Evolutionary conservation across 2,329 filamentous ascomycete species (phyloP).

Genomic region (Penicillium brasilianum): DNA sequence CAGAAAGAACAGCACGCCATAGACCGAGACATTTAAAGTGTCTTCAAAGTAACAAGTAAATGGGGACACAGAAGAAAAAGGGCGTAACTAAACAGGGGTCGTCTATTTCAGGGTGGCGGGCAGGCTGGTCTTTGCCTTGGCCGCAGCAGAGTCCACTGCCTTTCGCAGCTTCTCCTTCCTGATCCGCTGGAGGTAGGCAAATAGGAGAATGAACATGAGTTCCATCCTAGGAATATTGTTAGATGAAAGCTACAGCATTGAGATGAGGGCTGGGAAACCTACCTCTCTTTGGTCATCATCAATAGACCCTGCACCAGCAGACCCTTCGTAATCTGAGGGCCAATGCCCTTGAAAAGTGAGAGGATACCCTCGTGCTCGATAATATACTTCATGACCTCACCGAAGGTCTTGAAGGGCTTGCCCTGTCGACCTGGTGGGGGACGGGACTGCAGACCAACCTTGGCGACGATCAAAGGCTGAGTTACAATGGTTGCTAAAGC

Average conservation of each 20-base stretch:
- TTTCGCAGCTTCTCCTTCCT: conserved; percentile 72
- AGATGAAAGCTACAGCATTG: background rate
- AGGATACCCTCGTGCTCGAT: conserved; percentile 80
- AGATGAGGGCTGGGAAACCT: conserved; percentile 28
- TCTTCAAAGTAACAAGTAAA: conserved; percentile 14
- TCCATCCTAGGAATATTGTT: conserved; percentile 68
- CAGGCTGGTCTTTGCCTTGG: conserved; percentile 62
- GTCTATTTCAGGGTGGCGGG: conserved; percentile 55
- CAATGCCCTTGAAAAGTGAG: conserved; percentile 96
- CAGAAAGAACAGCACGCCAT: conserved; percentile 22
- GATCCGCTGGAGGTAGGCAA: conserved; percentile 77
- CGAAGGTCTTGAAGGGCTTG: conserved; percentile 90
- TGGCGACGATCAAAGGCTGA: conserved; percentile 95
- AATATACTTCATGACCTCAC: conserved; percentile 95
- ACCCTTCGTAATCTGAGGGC: conserved; percentile 90
- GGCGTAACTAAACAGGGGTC: conserved; percentile 10
- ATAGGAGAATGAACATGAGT: conserved; percentile 81
- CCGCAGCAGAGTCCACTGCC: conserved; percentile 66
- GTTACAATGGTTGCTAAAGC: conserved; percentile 87
- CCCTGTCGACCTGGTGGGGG: conserved; percentile 83
- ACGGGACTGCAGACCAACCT: conserved; percentile 93
- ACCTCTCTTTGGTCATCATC: conserved; percentile 99
- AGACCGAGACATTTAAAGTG: conserved; percentile 14
- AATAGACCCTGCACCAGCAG: conserved; percentile 91
- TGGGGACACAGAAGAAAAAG: conserved; percentile 17